Evolutionary conservation across 169 alveolate genomes (phyloP).

Genomic region (Plasmodium reichenowi): DNA sequence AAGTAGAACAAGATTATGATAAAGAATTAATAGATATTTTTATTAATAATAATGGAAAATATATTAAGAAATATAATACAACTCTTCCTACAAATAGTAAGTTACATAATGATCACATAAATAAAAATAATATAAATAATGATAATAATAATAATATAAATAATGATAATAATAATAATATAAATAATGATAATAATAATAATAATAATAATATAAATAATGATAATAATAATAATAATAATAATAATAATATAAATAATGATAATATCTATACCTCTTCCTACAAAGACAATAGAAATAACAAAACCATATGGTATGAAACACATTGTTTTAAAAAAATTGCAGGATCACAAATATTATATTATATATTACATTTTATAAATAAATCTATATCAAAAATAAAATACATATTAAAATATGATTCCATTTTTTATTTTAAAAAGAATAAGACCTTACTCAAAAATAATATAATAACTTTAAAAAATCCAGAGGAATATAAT

Average conservation of each 20-base stretch:
- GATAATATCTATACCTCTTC: not conserved
- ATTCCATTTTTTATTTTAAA: slow-evolving; percentile 46
- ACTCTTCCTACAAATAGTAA: not conserved
- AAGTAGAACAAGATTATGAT: slow-evolving; percentile 20
- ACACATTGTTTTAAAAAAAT: not conserved
- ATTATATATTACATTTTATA: not conserved
- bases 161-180: not conserved
- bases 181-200: not conserved
- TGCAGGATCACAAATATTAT: not conserved
- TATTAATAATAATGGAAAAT: slow-evolving; percentile 5
- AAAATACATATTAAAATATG: slow-evolving; percentile 24
- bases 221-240: not conserved
- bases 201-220: not conserved
- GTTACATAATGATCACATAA: not conserved
- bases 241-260: not conserved
- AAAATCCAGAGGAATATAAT: slow-evolving; percentile 20
- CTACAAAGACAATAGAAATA: not conserved
- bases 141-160: no score
- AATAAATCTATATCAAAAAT: not conserved
- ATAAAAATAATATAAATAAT: not conserved
- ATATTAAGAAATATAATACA: not conserved
- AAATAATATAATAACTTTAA: slow-evolving; percentile 56
- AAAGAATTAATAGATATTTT: slow-evolving; percentile 41
- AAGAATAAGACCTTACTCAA: slow-evolving; percentile 16
- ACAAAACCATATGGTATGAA: not conserved